Evolutionary conservation across 176 grass and related monocot genomes (phyloP).

Genomic region (Oryza nivara): DNA sequence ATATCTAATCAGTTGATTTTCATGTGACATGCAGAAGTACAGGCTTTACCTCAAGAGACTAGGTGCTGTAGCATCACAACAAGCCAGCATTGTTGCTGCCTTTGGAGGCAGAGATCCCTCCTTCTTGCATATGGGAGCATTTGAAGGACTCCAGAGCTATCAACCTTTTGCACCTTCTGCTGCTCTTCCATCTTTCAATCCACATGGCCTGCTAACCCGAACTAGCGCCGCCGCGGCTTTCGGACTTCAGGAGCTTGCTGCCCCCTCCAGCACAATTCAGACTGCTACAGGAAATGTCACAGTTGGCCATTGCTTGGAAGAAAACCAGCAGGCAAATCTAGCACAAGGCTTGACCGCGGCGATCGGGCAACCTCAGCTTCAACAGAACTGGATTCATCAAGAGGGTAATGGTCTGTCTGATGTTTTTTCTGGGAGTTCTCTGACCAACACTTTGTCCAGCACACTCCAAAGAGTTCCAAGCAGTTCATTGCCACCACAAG

Average conservation of each 20-base stretch:
- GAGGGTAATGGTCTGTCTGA: slow-evolving; percentile 48
- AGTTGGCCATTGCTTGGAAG: slow-evolving; percentile 49
- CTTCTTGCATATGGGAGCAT: slow-evolving; percentile 73
- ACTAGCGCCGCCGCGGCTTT: slow-evolving; percentile 31
- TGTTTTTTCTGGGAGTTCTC: slow-evolving; percentile 48
- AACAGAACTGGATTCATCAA: slow-evolving; percentile 65
- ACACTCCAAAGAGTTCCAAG: slow-evolving; percentile 51
- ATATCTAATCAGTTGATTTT: slow-evolving; percentile 39
- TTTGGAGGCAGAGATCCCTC: slow-evolving; percentile 78
- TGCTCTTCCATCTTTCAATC: slow-evolving; percentile 63
- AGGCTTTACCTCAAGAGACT: slow-evolving; percentile 93
- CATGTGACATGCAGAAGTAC: slow-evolving; percentile 77
- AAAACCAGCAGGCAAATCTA: slow-evolving; percentile 52
- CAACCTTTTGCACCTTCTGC: slow-evolving; percentile 59
- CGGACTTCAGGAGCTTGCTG: slow-evolving; percentile 55
- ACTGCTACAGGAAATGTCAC: slow-evolving; percentile 35
- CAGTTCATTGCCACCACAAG: slow-evolving; percentile 51
- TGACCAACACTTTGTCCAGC: slow-evolving; percentile 42
- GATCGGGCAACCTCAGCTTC: slow-evolving; percentile 50
- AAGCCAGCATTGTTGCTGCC: slow-evolving; percentile 81
- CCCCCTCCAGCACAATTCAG: slow-evolving; percentile 56
- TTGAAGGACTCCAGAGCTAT: slow-evolving; percentile 72
- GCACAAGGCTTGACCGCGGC: slow-evolving; percentile 46
- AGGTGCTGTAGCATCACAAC: slow-evolving; percentile 75
- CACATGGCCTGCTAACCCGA: slow-evolving; percentile 58